Evolutionary conservation across 768 basidiomycete genomes (phyloP).

Genomic region (Suillus bovinus): DNA sequence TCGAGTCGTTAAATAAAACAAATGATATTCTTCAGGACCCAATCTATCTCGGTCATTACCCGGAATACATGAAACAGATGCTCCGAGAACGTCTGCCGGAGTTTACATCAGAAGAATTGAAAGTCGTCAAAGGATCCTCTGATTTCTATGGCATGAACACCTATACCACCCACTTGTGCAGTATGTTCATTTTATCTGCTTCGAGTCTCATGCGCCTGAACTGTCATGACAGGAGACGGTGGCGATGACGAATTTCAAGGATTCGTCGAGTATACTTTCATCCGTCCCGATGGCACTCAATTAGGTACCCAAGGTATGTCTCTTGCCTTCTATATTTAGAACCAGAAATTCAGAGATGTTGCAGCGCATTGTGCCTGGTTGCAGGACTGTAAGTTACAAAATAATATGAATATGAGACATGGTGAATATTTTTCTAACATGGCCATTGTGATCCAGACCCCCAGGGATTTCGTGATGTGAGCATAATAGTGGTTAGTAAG

Average conservation of each 20-base stretch:
- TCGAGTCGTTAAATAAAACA: neutral
- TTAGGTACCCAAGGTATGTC: constrained; percentile 57
- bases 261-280: constrained; percentile 59
- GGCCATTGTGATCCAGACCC: constrained; percentile 43
- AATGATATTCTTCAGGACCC: constrained; percentile 44
- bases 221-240: constrained; percentile 47
- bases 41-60: constrained; percentile 73
- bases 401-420: neutral
- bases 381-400: constrained; percentile 53
- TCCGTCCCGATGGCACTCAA: constrained; percentile 60
- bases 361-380: constrained; percentile 65
- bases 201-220: neutral
- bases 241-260: constrained; percentile 67
- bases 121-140: constrained; percentile 60
- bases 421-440: constrained; percentile 2
- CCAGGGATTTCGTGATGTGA: constrained; percentile 62
- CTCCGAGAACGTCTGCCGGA: constrained; percentile 58
- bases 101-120: constrained; percentile 56
- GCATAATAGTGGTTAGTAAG: neutral
- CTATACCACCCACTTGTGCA: constrained; percentile 64
- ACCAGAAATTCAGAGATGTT: constrained; percentile 3
- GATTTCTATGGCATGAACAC: constrained; percentile 78
- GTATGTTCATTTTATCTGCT: constrained; percentile 34
- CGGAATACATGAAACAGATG: constrained; percentile 54
- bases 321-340: neutral